These are phyloP conservation scores for Salix viminalis DNA, from an alignment of 345 rosid genomes.

Conservation along the genomic window DNA sequence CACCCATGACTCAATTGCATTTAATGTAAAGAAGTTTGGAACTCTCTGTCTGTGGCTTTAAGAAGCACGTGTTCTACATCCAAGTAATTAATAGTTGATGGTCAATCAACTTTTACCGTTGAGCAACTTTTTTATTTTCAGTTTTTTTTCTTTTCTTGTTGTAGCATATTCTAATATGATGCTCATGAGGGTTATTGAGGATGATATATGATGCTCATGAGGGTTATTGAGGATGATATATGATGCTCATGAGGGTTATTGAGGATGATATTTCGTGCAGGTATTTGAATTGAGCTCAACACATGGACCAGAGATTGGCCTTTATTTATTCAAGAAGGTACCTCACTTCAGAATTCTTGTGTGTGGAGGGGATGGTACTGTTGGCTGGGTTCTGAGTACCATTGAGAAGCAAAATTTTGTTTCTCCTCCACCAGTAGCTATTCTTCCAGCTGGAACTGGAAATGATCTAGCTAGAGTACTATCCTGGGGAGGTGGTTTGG, in stretches of 20 bases:
- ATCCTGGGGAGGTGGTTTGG: conserved; percentile 81
- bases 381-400: conserved; percentile 76
- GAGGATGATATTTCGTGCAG: conserved; percentile 28
- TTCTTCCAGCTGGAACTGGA: conserved; percentile 87
- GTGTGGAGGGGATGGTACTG: conserved; percentile 90
- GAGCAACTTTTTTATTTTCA: neutral
- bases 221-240: neutral
- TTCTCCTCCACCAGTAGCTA: conserved; percentile 80
- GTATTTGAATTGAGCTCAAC: conserved; percentile 68
- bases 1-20: neutral
- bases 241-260: neutral
- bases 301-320: conserved; percentile 73
- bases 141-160: neutral
- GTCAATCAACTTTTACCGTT: neutral
- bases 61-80: neutral
- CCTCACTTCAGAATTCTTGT: conserved; percentile 70
- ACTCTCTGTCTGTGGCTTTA: neutral
- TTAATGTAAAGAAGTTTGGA: neutral
- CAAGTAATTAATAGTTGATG: neutral
- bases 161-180: neutral
- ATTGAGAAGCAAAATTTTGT: conserved; percentile 67
- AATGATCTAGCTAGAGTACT: conserved; percentile 78
- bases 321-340: conserved; percentile 55
- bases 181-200: too few species aligned
- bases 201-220: neutral